Conservation (phyloP, 2,329 filamentous ascomycete genomes). For the Coniochaeta pulveracea region DNA sequence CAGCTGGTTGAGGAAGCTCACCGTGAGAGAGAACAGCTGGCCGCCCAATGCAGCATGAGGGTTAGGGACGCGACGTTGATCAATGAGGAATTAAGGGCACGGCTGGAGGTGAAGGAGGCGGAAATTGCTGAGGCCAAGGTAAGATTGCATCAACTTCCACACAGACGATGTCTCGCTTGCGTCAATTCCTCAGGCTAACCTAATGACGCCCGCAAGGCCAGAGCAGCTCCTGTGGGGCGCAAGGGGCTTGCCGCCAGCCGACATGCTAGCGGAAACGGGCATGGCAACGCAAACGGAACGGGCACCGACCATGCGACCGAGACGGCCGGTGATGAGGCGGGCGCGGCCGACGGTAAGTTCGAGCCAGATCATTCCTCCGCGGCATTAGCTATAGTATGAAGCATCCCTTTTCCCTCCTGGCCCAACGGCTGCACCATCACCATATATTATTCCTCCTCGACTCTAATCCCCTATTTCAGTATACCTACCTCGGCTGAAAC, state of each 20-base stretch:
- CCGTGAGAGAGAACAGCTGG: conserved; percentile 26
- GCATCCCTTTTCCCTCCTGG: conserved; percentile 27
- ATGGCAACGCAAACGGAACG: conserved; percentile 24
- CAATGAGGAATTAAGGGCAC: conserved; percentile 38
- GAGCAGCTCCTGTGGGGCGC: conserved; percentile 11
- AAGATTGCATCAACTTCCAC: conserved; percentile 9
- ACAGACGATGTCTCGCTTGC: conserved; percentile 5
- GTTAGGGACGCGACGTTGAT: conserved; percentile 31
- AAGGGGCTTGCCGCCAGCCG: conserved; percentile 44
- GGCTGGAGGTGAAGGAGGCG: conserved; percentile 51
- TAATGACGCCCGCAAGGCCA: conserved; percentile 21
- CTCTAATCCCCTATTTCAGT: too few species aligned
- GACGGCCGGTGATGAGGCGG: conserved; percentile 13
- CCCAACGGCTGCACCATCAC: conserved; percentile 8
- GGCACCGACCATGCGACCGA: conserved; percentile 26
- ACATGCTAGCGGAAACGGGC: too few species aligned
- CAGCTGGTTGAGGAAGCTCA: conserved; percentile 48
- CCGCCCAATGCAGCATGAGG: background rate
- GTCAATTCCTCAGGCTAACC: too few species aligned
- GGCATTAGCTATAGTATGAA: conserved; percentile 58
- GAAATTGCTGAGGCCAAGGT: conserved; percentile 53
- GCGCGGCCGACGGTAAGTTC: conserved; percentile 45
- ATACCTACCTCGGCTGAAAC: too few species aligned
- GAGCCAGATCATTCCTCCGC: conserved; percentile 50
- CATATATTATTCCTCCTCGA: background rate